phyloP scores from a whole-genome alignment of 331 rosid species.

The Cydonia oblonga region DNA sequence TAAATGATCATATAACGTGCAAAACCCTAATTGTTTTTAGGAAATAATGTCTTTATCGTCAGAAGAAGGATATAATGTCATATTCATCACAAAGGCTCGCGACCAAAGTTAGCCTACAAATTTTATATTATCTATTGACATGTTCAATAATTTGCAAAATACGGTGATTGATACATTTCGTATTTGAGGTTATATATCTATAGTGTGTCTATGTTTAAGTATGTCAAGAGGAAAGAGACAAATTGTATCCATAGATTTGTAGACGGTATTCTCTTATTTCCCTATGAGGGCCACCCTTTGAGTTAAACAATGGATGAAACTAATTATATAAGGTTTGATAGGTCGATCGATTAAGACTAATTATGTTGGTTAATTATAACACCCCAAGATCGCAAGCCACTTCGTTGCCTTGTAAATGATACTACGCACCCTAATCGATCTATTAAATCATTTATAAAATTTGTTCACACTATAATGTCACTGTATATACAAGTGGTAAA shows the following conservation, averaged over 20 bases:
- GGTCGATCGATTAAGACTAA: background rate
- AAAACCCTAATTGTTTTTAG: background rate
- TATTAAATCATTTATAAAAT: background rate
- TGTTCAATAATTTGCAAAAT: too few relatives aligned
- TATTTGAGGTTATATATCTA: too few relatives aligned
- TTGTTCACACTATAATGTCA: background rate
- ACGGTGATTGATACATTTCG: too few relatives aligned
- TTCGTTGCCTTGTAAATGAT: background rate
- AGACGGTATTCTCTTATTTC: background rate
- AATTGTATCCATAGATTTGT: too few relatives aligned
- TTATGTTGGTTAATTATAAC: background rate
- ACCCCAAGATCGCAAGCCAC: background rate
- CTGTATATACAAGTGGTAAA: background rate
- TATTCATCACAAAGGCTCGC: too few relatives aligned
- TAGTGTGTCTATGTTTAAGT: too few relatives aligned
- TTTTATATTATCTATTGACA: too few relatives aligned
- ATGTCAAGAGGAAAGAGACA: too few relatives aligned
- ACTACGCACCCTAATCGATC: background rate
- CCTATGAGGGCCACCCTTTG: background rate
- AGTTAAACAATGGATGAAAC: too few relatives aligned
- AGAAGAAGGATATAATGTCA: too few relatives aligned
- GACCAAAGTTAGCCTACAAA: too few relatives aligned
- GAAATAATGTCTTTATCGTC: too few relatives aligned
- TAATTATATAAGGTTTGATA: background rate
- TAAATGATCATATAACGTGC: background rate